Conservation (phyloP, 164 flowering plant genomes). For the Stephania cephalantha region DNA sequence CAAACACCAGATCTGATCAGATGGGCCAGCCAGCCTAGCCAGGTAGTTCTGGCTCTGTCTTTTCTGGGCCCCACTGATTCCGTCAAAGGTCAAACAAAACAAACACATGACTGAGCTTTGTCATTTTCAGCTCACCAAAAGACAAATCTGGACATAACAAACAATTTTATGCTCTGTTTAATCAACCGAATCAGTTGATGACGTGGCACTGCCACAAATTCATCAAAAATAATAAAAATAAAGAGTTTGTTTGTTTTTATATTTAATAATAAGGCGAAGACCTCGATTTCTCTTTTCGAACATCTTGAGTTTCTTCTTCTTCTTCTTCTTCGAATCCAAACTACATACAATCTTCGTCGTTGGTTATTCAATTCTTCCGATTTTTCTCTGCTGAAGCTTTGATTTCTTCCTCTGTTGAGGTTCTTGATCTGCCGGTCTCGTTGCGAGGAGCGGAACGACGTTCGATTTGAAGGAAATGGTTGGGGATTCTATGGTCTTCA, state of each 20-base stretch:
- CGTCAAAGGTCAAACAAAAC: too few relatives aligned
- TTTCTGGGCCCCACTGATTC: too few relatives aligned
- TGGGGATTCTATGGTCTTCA: constrained; percentile 2
- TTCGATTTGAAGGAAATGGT: constrained; percentile 14
- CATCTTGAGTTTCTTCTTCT: not conserved
- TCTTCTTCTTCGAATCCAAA: not conserved
- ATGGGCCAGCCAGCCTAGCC: too few relatives aligned
- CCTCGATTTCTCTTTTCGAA: not conserved
- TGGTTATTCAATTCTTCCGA: too few relatives aligned
- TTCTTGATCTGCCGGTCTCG: constrained; percentile 5
- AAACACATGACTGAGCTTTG: not conserved
- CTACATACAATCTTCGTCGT: not conserved
- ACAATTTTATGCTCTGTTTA: not conserved
- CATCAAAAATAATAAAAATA: constrained; percentile 13
- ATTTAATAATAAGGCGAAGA: not conserved
- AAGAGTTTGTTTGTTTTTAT: not conserved
- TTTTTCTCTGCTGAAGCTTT: too few relatives aligned
- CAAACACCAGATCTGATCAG: not conserved
- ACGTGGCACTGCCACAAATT: constrained; percentile 14
- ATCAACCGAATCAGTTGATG: constrained; percentile 11
- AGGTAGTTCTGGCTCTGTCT: too few relatives aligned
- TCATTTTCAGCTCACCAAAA: not conserved
- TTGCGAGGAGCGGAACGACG: constrained; percentile 7
- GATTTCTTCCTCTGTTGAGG: not conserved
- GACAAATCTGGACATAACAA: not conserved